A percentile compares a stretch with the other conserved stretches of the same genome.
Conservation (phyloP, 805 yeast species). For the Lipomyces yamadae region DNA sequence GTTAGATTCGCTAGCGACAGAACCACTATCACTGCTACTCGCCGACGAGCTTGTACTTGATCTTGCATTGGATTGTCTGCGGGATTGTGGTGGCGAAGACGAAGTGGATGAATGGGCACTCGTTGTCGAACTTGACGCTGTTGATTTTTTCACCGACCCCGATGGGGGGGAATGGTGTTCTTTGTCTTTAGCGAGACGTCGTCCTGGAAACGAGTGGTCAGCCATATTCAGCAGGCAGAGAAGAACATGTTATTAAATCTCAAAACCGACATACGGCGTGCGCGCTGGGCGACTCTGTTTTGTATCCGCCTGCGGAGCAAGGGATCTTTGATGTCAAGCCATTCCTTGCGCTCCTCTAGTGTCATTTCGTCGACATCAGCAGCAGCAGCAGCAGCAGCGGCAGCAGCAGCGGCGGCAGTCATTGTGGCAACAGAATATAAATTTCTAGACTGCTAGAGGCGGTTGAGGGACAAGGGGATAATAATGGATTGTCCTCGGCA, state of each 20-base stretch:
- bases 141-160: neutral
- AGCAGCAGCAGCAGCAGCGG: too few species aligned
- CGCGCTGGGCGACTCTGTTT: conserved; percentile 34
- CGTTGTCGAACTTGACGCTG: too few species aligned
- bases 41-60: neutral
- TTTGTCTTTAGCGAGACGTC: conserved; percentile 17
- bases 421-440: neutral
- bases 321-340: conserved; percentile 27
- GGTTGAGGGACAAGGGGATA: too few species aligned
- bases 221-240: neutral
- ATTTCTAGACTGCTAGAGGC: too few species aligned
- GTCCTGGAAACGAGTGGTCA: conserved; percentile 9
- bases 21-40: neutral
- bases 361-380: conserved; percentile 4
- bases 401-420: neutral
- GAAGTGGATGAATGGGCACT: neutral
- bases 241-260: neutral
- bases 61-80: neutral
- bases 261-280: conserved; percentile 18
- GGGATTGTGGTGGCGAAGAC: neutral
- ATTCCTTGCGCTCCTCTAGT: conserved; percentile 32
- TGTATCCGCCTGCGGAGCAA: conserved; percentile 30
- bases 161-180: neutral
- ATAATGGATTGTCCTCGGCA: neutral
- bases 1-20: neutral